phyloP scores from a whole-genome alignment of 768 basidiomycete genomes.

The Dacryopinax spathularia region DNA sequence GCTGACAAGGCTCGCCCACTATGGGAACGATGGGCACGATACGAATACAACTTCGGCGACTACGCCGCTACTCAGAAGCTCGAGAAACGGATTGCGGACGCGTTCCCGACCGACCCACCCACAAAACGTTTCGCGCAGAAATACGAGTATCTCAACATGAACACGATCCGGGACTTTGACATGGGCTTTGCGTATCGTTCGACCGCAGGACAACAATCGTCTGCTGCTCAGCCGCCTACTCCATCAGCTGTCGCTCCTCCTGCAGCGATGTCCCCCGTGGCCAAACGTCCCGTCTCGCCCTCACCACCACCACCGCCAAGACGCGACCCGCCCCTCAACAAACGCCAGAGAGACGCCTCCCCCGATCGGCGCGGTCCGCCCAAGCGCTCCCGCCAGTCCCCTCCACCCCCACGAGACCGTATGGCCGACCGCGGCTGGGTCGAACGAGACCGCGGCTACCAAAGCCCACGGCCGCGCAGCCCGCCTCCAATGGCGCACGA shows the following conservation, averaged over 20 bases:
- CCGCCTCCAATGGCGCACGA: constrained; percentile 12
- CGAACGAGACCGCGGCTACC: neutral
- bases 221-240: constrained; percentile 6
- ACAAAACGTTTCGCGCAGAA: constrained; percentile 68
- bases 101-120: constrained; percentile 73
- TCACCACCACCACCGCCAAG: neutral
- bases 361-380: neutral
- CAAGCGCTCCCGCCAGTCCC: neutral
- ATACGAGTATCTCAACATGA: constrained; percentile 66
- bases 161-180: constrained; percentile 79
- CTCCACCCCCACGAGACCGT: neutral
- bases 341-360: constrained; percentile 27
- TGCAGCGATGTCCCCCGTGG: constrained; percentile 21
- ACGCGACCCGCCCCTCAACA: constrained; percentile 20
- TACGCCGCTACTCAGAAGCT: constrained; percentile 75
- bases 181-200: constrained; percentile 55
- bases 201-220: constrained; percentile 13
- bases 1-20: constrained; percentile 67
- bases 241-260: constrained; percentile 6
- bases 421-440: neutral
- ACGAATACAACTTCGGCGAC: constrained; percentile 93
- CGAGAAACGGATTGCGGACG: constrained; percentile 76
- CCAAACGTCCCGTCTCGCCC: constrained; percentile 1
- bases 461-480: constrained; percentile 3
- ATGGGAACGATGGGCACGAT: constrained; percentile 93